Conservation (phyloP, 257 asterid genomes). For the Capsicum baccatum region DNA sequence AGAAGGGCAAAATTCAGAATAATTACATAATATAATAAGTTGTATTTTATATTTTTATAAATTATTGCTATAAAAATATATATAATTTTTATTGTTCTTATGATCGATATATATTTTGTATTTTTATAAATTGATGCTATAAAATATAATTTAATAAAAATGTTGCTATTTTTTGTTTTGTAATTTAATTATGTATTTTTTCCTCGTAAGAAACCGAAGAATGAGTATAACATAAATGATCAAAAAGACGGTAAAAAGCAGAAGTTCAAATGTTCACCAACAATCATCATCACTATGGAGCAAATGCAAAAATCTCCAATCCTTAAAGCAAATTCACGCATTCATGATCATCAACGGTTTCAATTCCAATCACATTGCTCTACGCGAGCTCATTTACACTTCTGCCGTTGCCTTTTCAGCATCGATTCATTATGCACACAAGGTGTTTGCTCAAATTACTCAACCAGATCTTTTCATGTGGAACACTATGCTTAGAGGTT, state of each 20-base stretch:
- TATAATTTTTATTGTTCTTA: too few relatives aligned
- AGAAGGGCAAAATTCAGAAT: too few relatives aligned
- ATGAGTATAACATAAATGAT: conserved; percentile 38
- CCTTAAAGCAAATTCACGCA: conserved; percentile 57
- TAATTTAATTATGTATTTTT: too few relatives aligned
- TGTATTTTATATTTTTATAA: too few relatives aligned
- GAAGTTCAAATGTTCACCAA: conserved; percentile 46
- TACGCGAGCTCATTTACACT: conserved; percentile 59
- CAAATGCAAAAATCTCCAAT: conserved; percentile 52
- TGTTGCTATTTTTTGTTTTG: too few relatives aligned
- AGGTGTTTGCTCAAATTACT: conserved; percentile 61
- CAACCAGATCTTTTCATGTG: conserved; percentile 70
- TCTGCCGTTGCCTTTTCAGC: conserved; percentile 41
- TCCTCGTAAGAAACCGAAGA: too few relatives aligned
- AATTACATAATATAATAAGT: too few relatives aligned
- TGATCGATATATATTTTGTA: too few relatives aligned
- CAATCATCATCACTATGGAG: conserved; percentile 52
- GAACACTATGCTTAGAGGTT: conserved; percentile 81
- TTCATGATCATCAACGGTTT: conserved; percentile 51
- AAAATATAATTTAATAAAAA: too few relatives aligned
- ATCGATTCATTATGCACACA: conserved; percentile 57
- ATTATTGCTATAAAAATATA: too few relatives aligned
- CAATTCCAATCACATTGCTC: conserved; percentile 43
- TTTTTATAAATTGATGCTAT: too few relatives aligned
- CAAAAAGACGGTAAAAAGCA: conserved; percentile 45